Percentiles rank a stretch among this genome's conserved stretches.
These are phyloP conservation scores for Mucor velutinosus DNA, from an alignment of 371 early-diverging fungal species.

Conservation along the genomic window DNA sequence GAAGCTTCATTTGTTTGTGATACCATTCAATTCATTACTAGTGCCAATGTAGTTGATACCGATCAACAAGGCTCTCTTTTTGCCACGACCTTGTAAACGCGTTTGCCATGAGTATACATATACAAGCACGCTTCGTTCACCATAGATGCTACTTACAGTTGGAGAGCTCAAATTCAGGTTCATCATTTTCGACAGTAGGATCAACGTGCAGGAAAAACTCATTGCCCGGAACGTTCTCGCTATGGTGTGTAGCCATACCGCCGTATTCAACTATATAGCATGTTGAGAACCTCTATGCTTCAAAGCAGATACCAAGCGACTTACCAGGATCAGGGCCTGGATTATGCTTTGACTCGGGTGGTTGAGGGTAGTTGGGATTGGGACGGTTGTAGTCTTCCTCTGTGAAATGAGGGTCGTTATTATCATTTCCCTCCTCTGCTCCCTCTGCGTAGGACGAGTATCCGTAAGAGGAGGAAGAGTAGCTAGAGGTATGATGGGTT, in stretches of 20 bases:
- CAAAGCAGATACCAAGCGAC: too few species aligned
- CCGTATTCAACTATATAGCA: conserved; percentile 26
- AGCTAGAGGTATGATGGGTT: neutral
- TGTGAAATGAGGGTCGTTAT: conserved; percentile 16
- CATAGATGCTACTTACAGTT: conserved; percentile 54
- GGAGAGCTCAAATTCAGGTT: conserved; percentile 59
- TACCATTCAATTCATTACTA: conserved; percentile 64
- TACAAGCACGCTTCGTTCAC: neutral
- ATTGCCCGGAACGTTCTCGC: conserved; percentile 14
- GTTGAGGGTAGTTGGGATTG: conserved; percentile 31
- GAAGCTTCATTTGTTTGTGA: neutral
- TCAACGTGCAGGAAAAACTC: conserved; percentile 40
- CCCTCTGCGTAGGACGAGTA: neutral
- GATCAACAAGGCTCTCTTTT: conserved; percentile 84
- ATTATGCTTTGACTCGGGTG: conserved; percentile 31
- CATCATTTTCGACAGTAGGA: conserved; percentile 27
- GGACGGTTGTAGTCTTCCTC: conserved; percentile 17
- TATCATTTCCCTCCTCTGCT: conserved; percentile 7
- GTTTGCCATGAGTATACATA: neutral
- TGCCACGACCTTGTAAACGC: conserved; percentile 49
- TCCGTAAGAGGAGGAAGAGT: conserved; percentile 8
- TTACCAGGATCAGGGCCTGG: conserved; percentile 34
- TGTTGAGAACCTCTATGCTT: neutral
- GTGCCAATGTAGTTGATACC: conserved; percentile 92
- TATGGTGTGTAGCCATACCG: conserved; percentile 16